phyloP scores from a whole-genome alignment of 129 eudicot species.

The Lonicera japonica region DNA sequence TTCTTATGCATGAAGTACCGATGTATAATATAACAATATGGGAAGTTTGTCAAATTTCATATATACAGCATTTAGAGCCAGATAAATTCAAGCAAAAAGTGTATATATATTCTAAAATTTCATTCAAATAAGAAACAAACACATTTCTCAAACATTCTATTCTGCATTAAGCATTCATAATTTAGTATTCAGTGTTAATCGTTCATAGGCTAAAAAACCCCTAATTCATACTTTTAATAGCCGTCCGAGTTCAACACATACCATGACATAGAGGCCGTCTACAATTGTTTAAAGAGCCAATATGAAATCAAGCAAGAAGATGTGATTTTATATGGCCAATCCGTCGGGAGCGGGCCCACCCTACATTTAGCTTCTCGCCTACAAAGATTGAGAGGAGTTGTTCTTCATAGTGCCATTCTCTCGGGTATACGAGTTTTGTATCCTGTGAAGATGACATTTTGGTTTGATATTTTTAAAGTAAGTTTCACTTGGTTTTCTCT shows the following conservation, averaged over 20 bases:
- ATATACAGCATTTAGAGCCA: too few species aligned
- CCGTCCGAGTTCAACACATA: slow-evolving; percentile 94
- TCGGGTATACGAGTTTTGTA: slow-evolving; percentile 88
- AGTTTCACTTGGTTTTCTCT: slow-evolving; percentile 7
- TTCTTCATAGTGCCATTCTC: slow-evolving; percentile 90
- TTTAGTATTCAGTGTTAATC: too few species aligned
- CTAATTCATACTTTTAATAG: slow-evolving; percentile 30
- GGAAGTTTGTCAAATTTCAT: too few species aligned
- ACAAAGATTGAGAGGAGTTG: slow-evolving; percentile 68
- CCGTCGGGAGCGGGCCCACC: slow-evolving; percentile 98
- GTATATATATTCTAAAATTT: too few species aligned
- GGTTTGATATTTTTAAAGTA: slow-evolving; percentile 96
- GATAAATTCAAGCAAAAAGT: too few species aligned
- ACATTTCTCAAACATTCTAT: too few species aligned
- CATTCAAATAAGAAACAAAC: too few species aligned
- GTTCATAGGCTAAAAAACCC: too few species aligned
- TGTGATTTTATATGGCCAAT: slow-evolving; percentile 85
- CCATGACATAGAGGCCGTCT: slow-evolving; percentile 91
- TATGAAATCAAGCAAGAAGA: slow-evolving; percentile 86
- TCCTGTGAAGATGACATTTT: slow-evolving; percentile 83
- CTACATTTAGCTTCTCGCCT: slow-evolving; percentile 78
- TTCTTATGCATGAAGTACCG: too few species aligned
- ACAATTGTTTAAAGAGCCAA: slow-evolving; percentile 67
- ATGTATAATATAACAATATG: too few species aligned
- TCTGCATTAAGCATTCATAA: too few species aligned